Evolutionary conservation across 257 asterid genomes (phyloP).

Genomic region (Petunia axillaris): DNA sequence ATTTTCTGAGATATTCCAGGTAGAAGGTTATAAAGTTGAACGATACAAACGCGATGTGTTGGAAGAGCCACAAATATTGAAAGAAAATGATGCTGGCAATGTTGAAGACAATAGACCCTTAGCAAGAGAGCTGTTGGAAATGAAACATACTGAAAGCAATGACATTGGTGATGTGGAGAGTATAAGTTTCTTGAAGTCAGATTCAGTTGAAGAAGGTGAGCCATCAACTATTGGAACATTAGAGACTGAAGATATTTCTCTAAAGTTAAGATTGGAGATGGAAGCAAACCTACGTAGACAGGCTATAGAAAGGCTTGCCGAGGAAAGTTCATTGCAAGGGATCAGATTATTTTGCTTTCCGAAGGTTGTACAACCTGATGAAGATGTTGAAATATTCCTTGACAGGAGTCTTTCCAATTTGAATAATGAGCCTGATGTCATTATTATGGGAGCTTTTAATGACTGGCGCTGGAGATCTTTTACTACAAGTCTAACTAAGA

Average conservation of each 20-base stretch:
- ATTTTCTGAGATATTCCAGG: slow-evolving; percentile 14
- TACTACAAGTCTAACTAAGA: slow-evolving; percentile 63
- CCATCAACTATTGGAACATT: slow-evolving; percentile 27
- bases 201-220: slow-evolving; percentile 36
- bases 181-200: slow-evolving; percentile 33
- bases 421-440: slow-evolving; percentile 64
- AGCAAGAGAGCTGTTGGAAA: slow-evolving; percentile 28
- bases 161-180: slow-evolving; percentile 32
- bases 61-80: slow-evolving; percentile 44
- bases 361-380: slow-evolving; percentile 71
- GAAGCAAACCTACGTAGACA: slow-evolving; percentile 54
- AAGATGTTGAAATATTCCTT: slow-evolving; percentile 69
- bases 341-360: slow-evolving; percentile 77
- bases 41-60: slow-evolving; percentile 23
- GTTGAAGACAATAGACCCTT: slow-evolving; percentile 25
- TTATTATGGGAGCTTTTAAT: slow-evolving; percentile 91
- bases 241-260: slow-evolving; percentile 39
- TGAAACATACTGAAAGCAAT: slow-evolving; percentile 26
- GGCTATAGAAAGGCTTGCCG: slow-evolving; percentile 64
- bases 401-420: slow-evolving; percentile 79
- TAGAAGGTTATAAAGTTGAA: slow-evolving; percentile 25
- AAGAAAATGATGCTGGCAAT: slow-evolving; percentile 28
- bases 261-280: slow-evolving; percentile 61
- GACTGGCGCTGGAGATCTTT: slow-evolving; percentile 92
- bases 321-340: slow-evolving; percentile 63